Conservation (phyloP, 495 filamentous ascomycete genomes). For the Hypoxylon subgilvum region DNA sequence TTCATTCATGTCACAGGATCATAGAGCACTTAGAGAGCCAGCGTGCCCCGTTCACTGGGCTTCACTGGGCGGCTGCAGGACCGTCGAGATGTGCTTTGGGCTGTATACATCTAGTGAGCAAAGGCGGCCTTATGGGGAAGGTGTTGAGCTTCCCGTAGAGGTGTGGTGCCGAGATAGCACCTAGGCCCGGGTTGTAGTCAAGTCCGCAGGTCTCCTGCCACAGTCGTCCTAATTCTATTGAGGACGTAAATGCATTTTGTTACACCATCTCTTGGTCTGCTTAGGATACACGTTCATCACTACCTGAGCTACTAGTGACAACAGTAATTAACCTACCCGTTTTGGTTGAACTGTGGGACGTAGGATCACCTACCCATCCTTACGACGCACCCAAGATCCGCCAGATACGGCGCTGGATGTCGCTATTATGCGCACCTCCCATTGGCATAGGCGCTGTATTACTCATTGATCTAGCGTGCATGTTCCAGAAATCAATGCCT, state of each 20-base stretch:
- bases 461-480: no score
- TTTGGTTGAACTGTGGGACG: conserved; percentile 12
- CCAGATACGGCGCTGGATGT: conserved; percentile 9
- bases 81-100: conserved; percentile 16
- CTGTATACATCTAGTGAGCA: conserved; percentile 9
- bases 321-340: neutral
- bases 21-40: conserved; percentile 21
- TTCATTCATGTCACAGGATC: conserved; percentile 16
- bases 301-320: neutral
- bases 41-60: neutral
- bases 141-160: neutral
- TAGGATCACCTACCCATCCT: conserved; percentile 12
- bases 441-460: conserved; percentile 1
- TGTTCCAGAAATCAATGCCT: no score
- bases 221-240: neutral
- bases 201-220: neutral
- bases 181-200: conserved; percentile 1
- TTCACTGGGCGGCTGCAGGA: conserved; percentile 10
- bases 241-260: neutral
- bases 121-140: conserved; percentile 16
- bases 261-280: conserved; percentile 1
- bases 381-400: conserved; percentile 24
- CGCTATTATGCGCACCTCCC: neutral
- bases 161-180: neutral
- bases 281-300: neutral